These are phyloP conservation scores for Sphaceloma murrayae DNA, from an alignment of 2,329 filamentous ascomycete species.

Conservation along the genomic window DNA sequence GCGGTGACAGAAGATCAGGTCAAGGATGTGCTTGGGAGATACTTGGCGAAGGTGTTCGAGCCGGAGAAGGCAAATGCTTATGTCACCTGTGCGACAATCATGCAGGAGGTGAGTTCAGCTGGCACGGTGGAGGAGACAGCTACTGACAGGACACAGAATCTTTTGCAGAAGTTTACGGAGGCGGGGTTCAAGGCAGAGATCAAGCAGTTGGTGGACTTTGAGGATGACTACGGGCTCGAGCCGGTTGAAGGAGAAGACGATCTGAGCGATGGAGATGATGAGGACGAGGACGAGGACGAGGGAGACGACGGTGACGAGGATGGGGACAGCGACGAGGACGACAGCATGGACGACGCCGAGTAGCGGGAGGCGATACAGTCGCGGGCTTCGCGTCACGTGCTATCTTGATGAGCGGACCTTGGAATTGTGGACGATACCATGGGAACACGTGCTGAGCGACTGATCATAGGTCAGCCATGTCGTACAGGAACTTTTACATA, in stretches of 20 bases:
- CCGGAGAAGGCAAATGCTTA: conserved; percentile 75
- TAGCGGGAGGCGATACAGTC: too few relatives aligned
- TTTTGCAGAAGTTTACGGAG: conserved; percentile 57
- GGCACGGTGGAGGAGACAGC: conserved; percentile 19
- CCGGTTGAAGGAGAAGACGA: conserved; percentile 51
- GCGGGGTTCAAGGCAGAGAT: conserved; percentile 72
- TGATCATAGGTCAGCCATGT: too few relatives aligned
- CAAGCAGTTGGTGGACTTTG: conserved; percentile 65
- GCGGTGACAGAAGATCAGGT: conserved; percentile 69
- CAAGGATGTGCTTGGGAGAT: conserved; percentile 59
- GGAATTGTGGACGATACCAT: too few relatives aligned
- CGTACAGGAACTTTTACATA: too few relatives aligned
- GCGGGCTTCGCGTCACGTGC: too few relatives aligned
- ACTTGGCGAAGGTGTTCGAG: conserved; percentile 71
- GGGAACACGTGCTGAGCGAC: too few relatives aligned
- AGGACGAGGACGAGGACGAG: conserved; percentile 40
- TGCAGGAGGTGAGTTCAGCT: conserved; percentile 62
- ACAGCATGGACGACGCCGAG: too few relatives aligned
- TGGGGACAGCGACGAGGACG: conserved; percentile 34
- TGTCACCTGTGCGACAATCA: conserved; percentile 75
- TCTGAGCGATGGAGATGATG: conserved; percentile 50
- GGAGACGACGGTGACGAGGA: conserved; percentile 44
- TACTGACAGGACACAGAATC: conserved; percentile 21
- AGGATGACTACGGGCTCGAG: conserved; percentile 81
- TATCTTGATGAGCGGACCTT: too few relatives aligned